phyloP scores from a whole-genome alignment of 2,329 filamentous ascomycete species.

The Calonectria naviculata region DNA sequence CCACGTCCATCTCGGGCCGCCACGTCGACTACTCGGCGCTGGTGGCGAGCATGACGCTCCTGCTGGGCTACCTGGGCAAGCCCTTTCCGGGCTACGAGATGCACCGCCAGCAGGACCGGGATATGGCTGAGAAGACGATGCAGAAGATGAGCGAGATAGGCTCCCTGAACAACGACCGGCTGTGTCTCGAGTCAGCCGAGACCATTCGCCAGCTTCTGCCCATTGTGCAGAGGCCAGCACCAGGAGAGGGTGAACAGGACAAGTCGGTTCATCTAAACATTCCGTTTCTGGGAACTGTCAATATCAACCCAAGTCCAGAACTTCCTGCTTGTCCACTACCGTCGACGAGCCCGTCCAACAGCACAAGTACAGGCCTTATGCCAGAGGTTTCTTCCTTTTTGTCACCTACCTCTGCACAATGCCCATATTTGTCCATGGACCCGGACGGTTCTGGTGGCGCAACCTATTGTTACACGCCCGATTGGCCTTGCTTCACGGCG shows the following conservation, averaged over 20 bases:
- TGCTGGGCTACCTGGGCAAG: constrained; percentile 60
- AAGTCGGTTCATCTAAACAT: constrained; percentile 52
- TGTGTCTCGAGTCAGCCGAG: constrained; percentile 54
- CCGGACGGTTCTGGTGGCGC: constrained; percentile 16
- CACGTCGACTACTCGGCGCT: constrained; percentile 64
- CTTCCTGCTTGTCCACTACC: constrained; percentile 17
- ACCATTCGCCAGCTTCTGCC: constrained; percentile 57
- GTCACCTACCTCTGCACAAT: neutral
- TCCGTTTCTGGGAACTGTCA: constrained; percentile 60
- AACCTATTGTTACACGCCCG: constrained; percentile 6
- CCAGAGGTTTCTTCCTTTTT: neutral
- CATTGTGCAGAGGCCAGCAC: constrained; percentile 47
- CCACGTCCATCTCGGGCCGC: constrained; percentile 43
- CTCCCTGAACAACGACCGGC: constrained; percentile 50
- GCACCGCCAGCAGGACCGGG: constrained; percentile 45
- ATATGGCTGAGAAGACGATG: constrained; percentile 49
- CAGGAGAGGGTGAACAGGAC: constrained; percentile 23
- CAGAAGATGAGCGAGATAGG: constrained; percentile 53
- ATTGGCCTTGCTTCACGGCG: constrained; percentile 41
- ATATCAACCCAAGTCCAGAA: constrained; percentile 46
- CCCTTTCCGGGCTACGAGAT: constrained; percentile 39
- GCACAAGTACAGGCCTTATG: neutral
- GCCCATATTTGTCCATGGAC: constrained; percentile 6
- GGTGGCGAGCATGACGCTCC: constrained; percentile 61
- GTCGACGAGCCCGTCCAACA: constrained; percentile 17